Base-by-base conservation (phyloP, 192 early-diverging fungal species). In the Coemansia sp. region DNA sequence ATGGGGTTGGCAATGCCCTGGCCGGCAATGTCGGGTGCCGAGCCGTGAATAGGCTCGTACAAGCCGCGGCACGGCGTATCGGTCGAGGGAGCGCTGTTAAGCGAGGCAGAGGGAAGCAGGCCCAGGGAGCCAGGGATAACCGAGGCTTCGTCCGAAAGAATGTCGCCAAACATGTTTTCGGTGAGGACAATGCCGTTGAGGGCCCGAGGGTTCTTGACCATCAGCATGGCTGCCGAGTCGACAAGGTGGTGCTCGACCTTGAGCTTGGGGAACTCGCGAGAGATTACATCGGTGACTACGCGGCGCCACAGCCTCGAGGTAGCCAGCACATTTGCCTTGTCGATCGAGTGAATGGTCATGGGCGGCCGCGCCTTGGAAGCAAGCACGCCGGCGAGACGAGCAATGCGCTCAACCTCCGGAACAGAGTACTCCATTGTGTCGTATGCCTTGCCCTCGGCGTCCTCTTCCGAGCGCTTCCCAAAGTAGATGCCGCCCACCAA, bases 81-180 rank as follows among this genome's bases (percentile, higher is more conserved):
- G 39, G 89, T 86, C 69, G 90, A 87, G 24, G 94, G 94, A 63
- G 96, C 89, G 29, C 93, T 92, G 71, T 85, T 93, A 76, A 99
- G 86, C 62, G 89, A 91, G 3, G 97, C 97, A 56, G 89, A 92
- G 31, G 97, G 97, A 67, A 99, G 80, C 40, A 99, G 86, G 39
- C 97, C 97, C 61, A 99, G 87, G 32, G 89, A 91, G 32, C 95
- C 97, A 13, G 93, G 94, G 75, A 99, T 99, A 44, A 99, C 94
- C 19, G 89, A 91, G 5, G 94, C 92, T 80, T 99, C 97, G 76
- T 99, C 97, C 24, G 89, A 90, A 59, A 99, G 86, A 75, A 99
- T 98, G 71, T 99, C 97, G 65, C 97, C 97, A 92, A 99, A 99
- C 95, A 99, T 96, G 85, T 99, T 99, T 74, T 98, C 97, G 19